Evolutionary conservation across 169 alveolate genomes (phyloP).

Genomic region (Cryptosporidium canis): DNA sequence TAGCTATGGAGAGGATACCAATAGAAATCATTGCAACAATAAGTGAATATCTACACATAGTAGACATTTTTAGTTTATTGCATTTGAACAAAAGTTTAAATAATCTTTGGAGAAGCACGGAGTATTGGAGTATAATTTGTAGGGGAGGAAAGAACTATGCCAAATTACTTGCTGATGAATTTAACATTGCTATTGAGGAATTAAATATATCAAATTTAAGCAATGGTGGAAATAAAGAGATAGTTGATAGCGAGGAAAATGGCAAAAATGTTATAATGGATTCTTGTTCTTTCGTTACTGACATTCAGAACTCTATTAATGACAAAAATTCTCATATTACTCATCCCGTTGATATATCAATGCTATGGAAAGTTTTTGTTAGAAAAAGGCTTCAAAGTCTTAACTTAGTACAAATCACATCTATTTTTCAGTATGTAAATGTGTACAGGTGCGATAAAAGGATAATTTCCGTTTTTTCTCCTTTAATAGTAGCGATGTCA

Average conservation of each 20-base stretch:
- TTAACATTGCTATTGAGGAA: not conserved
- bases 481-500: constrained; percentile 11
- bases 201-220: not conserved
- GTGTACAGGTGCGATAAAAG: not conserved
- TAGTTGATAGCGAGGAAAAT: not conserved
- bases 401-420: not conserved
- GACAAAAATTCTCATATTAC: not conserved
- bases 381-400: not conserved
- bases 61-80: constrained; percentile 15
- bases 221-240: not conserved
- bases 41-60: constrained; percentile 4
- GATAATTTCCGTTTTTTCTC: constrained; percentile 24
- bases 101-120: constrained; percentile 2
- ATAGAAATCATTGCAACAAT: constrained; percentile 25
- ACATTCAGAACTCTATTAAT: not conserved
- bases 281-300: not conserved
- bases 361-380: not conserved
- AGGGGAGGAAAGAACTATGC: not conserved
- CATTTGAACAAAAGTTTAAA: constrained; percentile 1
- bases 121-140: constrained; percentile 18
- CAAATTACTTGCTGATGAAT: not conserved
- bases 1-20: constrained; percentile 19
- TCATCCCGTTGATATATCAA: not conserved
- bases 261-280: not conserved
- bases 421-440: constrained; percentile 15